Evolutionary conservation across 2,329 filamentous ascomycete species (phyloP).

Genomic region (Acephala macrosclerotiorum): DNA sequence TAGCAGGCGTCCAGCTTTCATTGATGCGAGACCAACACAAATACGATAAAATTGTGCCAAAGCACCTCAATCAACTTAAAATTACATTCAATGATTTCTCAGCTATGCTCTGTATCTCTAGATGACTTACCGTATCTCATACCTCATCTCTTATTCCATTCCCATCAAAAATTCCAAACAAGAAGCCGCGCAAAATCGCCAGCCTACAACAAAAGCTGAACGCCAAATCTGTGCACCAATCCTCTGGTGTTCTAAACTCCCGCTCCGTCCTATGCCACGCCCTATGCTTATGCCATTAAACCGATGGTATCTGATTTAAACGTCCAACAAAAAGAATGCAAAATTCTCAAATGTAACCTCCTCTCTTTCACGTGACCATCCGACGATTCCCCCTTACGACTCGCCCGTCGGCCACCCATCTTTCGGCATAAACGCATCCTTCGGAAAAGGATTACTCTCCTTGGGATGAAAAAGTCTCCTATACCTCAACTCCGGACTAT

Average conservation of each 20-base stretch:
- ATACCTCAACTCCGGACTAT: constrained; percentile 33
- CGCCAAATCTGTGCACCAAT: constrained; percentile 14
- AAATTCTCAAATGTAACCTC: background rate
- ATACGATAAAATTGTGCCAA: background rate
- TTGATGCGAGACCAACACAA: too few relatives aligned
- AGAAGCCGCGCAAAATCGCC: too few relatives aligned
- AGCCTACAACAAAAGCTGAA: too few relatives aligned
- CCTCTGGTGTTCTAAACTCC: constrained; percentile 3
- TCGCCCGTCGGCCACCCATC: constrained; percentile 5
- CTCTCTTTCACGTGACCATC: too few relatives aligned
- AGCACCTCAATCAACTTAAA: background rate
- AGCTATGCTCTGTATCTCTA: constrained; percentile 4
- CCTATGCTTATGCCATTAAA: constrained; percentile 15
- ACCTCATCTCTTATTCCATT: background rate
- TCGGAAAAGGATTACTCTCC: background rate
- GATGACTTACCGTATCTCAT: background rate
- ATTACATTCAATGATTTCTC: background rate
- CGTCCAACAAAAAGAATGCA: background rate
- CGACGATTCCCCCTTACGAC: too few relatives aligned
- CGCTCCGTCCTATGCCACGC: background rate
- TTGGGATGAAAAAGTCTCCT: constrained; percentile 30
- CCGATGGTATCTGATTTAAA: constrained; percentile 9
- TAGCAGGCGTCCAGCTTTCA: too few relatives aligned
- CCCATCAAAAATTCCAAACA: background rate
- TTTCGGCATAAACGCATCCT: background rate